Evolutionary conservation across 108 stramenopile species (phyloP), one percentile per base, ranked within the genome.

Genomic region (Nitzschia sp.): DNA sequence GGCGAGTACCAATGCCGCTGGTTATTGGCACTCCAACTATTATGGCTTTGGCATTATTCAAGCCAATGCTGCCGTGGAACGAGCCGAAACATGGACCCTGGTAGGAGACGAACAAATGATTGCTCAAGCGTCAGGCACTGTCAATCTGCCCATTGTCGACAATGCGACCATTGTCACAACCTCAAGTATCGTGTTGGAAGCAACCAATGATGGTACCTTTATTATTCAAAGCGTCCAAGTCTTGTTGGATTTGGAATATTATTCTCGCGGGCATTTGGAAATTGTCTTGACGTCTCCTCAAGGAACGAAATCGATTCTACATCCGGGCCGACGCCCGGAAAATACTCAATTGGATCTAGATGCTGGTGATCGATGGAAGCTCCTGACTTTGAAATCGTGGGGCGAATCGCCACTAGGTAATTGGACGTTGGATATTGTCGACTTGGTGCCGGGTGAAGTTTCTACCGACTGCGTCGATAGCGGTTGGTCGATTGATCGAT

Each of bases 31-130:
- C 62, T 65, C 61, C 68, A 54, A 71, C 46, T 54, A 47, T 54
- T 75, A 78, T 59, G 81, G 81, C 1, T 82, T 82, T 68, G 81
- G 81, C n/a, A 47, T 77, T n/a, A 57, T 82, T 34, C 69, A 82
- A 59, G 81, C 81, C 24, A 23, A 63, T 1, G 49, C 30, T 26
- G 81, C 81, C 1, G 77, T 78, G 2, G 2, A 45, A 11, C 29
- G 26, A 3, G 73, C 77, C 18, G 15, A 34, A 35, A 63, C 15
- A n/a, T 75, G 72, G 76, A 46, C 25, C 15, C 48, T 46, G 9
- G 27, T 74, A 1, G 68, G 47, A 30, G 29, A 35, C n/a, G 71
- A 74, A 54, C 51, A 25, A 25, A 33, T 35, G 60, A 5, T 71
- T 21, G 21, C 54, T 1, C 21, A 8, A 8, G 18, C 53, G n/a